Conservation (phyloP, 2,329 filamentous ascomycete species). For the Penicillium sp. region DNA sequence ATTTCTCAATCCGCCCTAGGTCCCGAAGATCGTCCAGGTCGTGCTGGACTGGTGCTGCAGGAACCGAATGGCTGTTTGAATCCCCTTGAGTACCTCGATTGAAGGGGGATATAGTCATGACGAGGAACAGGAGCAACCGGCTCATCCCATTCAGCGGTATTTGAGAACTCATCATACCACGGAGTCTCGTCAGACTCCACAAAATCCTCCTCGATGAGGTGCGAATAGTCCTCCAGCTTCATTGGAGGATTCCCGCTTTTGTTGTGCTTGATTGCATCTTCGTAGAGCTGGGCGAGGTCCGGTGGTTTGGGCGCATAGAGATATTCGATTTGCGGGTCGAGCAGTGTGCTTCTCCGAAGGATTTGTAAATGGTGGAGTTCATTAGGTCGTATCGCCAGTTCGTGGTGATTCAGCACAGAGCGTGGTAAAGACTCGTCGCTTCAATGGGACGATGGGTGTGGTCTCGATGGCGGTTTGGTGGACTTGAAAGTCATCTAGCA, state of each 20-base stretch:
- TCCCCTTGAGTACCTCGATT: background rate
- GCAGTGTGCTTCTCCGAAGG: slow-evolving; percentile 6
- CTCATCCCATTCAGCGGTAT: slow-evolving; percentile 4
- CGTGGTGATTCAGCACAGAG: slow-evolving; percentile 8
- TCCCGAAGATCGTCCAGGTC: slow-evolving; percentile 2
- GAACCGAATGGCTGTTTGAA: slow-evolving; percentile 10
- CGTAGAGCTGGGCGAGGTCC: slow-evolving; percentile 5
- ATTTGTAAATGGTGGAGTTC: slow-evolving; percentile 8
- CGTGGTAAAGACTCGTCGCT: slow-evolving; percentile 8
- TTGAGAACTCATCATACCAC: background rate
- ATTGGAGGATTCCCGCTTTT: background rate
- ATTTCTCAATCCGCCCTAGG: slow-evolving; percentile 4
- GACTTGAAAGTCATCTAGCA: slow-evolving; percentile 18
- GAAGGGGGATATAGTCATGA: slow-evolving; percentile 1
- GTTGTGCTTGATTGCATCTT: slow-evolving; percentile 2
- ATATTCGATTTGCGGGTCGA: slow-evolving; percentile 5
- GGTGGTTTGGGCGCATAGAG: slow-evolving; percentile 3
- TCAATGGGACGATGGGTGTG: slow-evolving; percentile 1
- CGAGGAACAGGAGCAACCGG: background rate
- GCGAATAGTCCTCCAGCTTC: slow-evolving; percentile 2
- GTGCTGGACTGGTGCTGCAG: slow-evolving; percentile 5
- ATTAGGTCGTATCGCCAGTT: slow-evolving; percentile 10
- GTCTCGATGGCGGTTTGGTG: slow-evolving; percentile 11
- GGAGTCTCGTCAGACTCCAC: background rate
- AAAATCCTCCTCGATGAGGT: slow-evolving; percentile 7